Base-by-base conservation (phyloP, 441 rosid genomes). In the Erodium moschatum region DNA sequence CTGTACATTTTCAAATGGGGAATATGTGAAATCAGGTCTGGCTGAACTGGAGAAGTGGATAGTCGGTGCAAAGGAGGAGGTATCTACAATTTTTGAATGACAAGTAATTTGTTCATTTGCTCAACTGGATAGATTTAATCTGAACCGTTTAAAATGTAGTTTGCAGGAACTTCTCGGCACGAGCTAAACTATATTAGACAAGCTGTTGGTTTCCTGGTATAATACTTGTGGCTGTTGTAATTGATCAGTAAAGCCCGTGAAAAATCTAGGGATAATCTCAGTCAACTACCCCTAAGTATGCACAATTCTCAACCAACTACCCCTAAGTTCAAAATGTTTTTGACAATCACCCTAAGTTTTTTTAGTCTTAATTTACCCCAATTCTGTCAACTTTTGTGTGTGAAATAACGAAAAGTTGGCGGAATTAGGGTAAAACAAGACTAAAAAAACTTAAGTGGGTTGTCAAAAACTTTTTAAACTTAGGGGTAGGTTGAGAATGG, bases 191-290 rank as follows among this genome's bases (percentile, higher is more conserved):
- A 86, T 80, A 91, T 94, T 76, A 85, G 97, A 77, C 97, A 94
- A 86, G 99, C 99, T 75, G 97, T 94, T 82, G 99, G 97, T 21
- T 94, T 94, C 83, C 86, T 94, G 97, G 97, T 94, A 91, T 72
- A 64, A 15, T n/a, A 50, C 19, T 50, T 50, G 19, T 15, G 7
- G 6, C 19, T 15, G 7, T 50, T 50, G 58, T 50, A 48, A n/a
- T 50, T 15, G 58, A 50, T 50, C 20, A 15, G 58, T 15, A 50
- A 50, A 40, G 44, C 44, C 44, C 1, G 44, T 8, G 12, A 9
- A 40, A 40, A 35, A 35, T 35, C 8, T 35, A 0, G 40, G 40
- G 9, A 35, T 5, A 35, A 35, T 35, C 40, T 35, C 40, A 35
- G 8, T 35, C 40, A 35, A 7, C 40, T 33, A 24, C 27, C 27